Conservation (phyloP, 1,284 basidiomycete species). For the Phellopilus nigrolimitatus region DNA sequence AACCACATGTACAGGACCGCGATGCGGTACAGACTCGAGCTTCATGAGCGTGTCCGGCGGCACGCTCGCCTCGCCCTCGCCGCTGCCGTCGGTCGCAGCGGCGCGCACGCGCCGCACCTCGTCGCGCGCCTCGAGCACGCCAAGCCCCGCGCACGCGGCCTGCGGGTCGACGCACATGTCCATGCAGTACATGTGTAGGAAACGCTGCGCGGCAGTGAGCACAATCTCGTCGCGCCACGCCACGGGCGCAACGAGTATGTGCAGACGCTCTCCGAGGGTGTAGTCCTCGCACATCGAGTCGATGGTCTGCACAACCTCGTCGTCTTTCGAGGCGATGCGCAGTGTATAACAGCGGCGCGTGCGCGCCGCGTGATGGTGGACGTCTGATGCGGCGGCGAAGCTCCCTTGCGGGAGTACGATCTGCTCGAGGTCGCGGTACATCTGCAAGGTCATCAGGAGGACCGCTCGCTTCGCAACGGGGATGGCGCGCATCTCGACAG, state of each 20-base stretch:
- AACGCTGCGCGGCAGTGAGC: no score
- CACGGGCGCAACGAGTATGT: no score
- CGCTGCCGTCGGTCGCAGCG: no score
- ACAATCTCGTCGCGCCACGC: no score
- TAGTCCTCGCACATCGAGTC: no score
- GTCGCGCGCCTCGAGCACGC: slow-evolving; percentile 22
- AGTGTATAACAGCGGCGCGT: slow-evolving; percentile 3
- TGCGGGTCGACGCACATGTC: slow-evolving; percentile 23
- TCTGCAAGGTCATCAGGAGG: slow-evolving; percentile 24
- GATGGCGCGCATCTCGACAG: slow-evolving; percentile 36
- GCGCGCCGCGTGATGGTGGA: background rate
- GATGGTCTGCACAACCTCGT: no score
- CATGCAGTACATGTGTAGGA: no score
- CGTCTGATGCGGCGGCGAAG: slow-evolving; percentile 9
- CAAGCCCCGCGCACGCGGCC: slow-evolving; percentile 11
- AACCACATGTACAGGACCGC: no score
- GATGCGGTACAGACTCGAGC: slow-evolving; percentile 84
- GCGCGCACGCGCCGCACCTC: slow-evolving; percentile 19
- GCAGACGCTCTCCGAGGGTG: no score
- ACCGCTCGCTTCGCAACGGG: slow-evolving; percentile 34
- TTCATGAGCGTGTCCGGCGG: slow-evolving; percentile 32
- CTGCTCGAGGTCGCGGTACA: no score
- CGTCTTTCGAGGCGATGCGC: slow-evolving; percentile 21
- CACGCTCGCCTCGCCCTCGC: background rate
- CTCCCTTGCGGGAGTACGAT: slow-evolving; percentile 1